Evolutionary conservation across 2,329 filamentous ascomycete species (phyloP).

Genomic region (Ampelomyces quisqualis): DNA sequence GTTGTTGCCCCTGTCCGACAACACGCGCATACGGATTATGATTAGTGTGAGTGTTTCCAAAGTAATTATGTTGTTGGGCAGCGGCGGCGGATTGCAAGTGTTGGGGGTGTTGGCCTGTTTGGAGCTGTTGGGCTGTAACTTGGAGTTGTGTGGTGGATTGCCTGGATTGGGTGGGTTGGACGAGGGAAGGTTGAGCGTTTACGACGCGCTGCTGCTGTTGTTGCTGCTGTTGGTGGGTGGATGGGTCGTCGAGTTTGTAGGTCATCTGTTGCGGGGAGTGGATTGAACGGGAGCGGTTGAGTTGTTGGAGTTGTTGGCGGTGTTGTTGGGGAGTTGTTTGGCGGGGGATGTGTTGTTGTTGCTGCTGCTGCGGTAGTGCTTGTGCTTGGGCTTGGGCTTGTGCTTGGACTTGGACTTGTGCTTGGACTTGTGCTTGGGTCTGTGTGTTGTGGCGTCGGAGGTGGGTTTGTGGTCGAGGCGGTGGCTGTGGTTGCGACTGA

Average conservation of each 20-base stretch:
- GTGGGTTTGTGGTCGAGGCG: conserved; percentile 15
- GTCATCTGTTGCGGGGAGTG: conserved; percentile 21
- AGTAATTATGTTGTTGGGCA: conserved; percentile 15
- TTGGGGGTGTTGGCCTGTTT: conserved; percentile 9
- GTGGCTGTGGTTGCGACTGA: too few species aligned
- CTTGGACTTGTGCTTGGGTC: conserved; percentile 2
- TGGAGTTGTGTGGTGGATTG: conserved; percentile 23
- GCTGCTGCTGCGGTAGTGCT: conserved; percentile 14
- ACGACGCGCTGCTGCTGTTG: conserved; percentile 21
- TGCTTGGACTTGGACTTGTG: conserved; percentile 10
- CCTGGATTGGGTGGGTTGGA: conserved; percentile 11
- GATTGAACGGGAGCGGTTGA: conserved; percentile 18
- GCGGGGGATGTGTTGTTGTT: conserved; percentile 14
- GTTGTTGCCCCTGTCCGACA: conserved; percentile 25
- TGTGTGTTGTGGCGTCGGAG: conserved; percentile 11
- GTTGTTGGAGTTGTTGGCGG: conserved; percentile 27
- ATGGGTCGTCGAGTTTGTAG: conserved; percentile 20
- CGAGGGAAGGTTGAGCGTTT: conserved; percentile 19
- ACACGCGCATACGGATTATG: conserved; percentile 20
- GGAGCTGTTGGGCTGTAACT: conserved; percentile 23
- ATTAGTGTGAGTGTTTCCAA: conserved; percentile 20
- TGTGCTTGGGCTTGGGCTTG: conserved; percentile 12
- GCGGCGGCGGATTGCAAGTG: conserved; percentile 12
- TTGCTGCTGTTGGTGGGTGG: too few species aligned
- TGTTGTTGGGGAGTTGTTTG: conserved; percentile 16